Base-by-base conservation (phyloP, 495 filamentous ascomycete species). In the Aspergillus diversus region DNA sequence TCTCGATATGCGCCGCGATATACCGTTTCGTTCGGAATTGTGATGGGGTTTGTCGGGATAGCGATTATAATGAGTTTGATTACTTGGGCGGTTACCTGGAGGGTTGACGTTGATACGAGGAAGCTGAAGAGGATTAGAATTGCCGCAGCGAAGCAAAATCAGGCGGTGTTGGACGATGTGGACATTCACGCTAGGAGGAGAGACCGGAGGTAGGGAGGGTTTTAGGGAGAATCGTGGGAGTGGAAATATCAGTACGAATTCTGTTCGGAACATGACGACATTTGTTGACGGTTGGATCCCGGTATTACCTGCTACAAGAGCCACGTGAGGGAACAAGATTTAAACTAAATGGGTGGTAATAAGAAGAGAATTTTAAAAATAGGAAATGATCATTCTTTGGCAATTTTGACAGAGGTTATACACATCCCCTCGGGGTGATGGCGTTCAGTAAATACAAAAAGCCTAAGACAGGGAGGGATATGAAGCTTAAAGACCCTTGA, bases 141-240 rank as follows among this genome's bases (percentile, higher is more conserved):
- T 8, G 69, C 70, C 2, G 79, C 79, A 9, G 75, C 67, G 17
- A 76, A 75, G 63, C 64, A 65, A 33, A 67, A 70, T 27, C 67
- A 77, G 60, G 67, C 77, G 6, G 71, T 81, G 55, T 67, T 81
- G 65, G 75, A 78, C 46, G 79, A 79, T 71, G 73, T 80, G 6
- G 76, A 74, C 70, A 75, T 62, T 70, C 75, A 56, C 47, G 69
- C 69, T 4, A n/a, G 33, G 31, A 5, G 35, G 32, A 35, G n/a
- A 33, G 37, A 37, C 11, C 11, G 16, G 8, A 17, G 17, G 33
- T 55, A 43, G 39, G 21, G 21, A 27, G 21, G 21, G 21, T 27
- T 1, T 27, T 27, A 27, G 1, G 21, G 21, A 27, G 21, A 27
- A 27, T 27, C 2, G 21, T 27, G 21, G 21, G 21, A 27, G n/a